These are phyloP conservation scores for Ramaria rubella DNA, from an alignment of 768 basidiomycete genomes.

Conservation along the genomic window DNA sequence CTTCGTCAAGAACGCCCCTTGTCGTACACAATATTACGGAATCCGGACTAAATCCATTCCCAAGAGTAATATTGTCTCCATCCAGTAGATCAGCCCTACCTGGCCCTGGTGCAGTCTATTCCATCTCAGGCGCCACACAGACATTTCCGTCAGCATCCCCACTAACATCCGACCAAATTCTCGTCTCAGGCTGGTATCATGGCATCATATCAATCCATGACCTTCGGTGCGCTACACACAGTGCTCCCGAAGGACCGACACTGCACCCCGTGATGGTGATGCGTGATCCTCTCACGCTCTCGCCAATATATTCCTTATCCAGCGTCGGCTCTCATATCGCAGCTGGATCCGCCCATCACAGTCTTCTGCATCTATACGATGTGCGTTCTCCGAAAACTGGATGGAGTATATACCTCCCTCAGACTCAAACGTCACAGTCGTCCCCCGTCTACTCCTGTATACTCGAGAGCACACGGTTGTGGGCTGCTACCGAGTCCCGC, in stretches of 20 bases:
- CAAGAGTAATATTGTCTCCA: slow-evolving; percentile 40
- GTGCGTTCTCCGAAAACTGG: slow-evolving; percentile 53
- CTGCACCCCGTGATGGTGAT: slow-evolving; percentile 56
- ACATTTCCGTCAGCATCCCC: slow-evolving; percentile 58
- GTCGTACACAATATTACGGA: slow-evolving; percentile 47
- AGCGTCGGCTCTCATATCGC: slow-evolving; percentile 69
- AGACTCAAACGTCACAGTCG: slow-evolving; percentile 45
- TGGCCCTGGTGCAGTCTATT: slow-evolving; percentile 59
- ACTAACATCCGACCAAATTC: slow-evolving; percentile 59
- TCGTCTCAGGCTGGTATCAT: slow-evolving; percentile 82
- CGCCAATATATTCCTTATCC: slow-evolving; percentile 70
- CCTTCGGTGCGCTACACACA: slow-evolving; percentile 44
- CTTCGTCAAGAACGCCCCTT: slow-evolving; percentile 53
- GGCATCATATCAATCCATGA: slow-evolving; percentile 69
- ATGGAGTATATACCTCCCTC: slow-evolving; percentile 77
- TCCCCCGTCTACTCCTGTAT: slow-evolving; percentile 73
- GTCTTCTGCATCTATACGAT: slow-evolving; percentile 80
- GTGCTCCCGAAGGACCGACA: slow-evolving; percentile 23
- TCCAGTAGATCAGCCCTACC: slow-evolving; percentile 24
- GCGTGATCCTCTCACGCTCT: slow-evolving; percentile 54
- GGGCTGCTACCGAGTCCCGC: slow-evolving; percentile 69
- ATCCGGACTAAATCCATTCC: slow-evolving; percentile 38
- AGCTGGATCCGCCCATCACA: slow-evolving; percentile 71
- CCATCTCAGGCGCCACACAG: slow-evolving; percentile 46
- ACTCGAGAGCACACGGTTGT: slow-evolving; percentile 72